These are phyloP conservation scores for Didymellaceae sp. DNA, from an alignment of 2,329 filamentous ascomycete species.

Conservation along the genomic window DNA sequence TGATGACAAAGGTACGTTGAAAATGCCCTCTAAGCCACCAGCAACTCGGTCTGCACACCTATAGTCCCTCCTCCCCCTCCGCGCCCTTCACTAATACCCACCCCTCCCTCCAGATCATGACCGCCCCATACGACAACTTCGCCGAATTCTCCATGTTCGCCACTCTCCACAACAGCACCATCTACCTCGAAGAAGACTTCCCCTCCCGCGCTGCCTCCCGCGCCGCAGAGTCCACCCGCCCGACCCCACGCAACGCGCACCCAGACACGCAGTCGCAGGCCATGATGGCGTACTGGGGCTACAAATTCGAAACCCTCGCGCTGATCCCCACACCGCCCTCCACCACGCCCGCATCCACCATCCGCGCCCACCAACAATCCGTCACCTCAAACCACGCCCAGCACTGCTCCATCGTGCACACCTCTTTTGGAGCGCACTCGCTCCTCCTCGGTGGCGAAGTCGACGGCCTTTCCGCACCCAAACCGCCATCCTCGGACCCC, in stretches of 20 bases:
- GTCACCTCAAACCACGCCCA: constrained; percentile 88
- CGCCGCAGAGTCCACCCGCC: constrained; percentile 49
- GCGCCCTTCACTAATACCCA: constrained; percentile 5
- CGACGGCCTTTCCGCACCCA: constrained; percentile 67
- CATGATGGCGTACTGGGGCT: constrained; percentile 94
- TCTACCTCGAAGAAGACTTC: constrained; percentile 91
- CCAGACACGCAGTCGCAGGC: constrained; percentile 70
- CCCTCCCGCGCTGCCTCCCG: constrained; percentile 70
- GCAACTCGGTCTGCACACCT: constrained; percentile 23
- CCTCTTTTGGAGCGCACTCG: constrained; percentile 76
- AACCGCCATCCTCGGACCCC: constrained; percentile 17
- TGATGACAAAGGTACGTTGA: constrained; percentile 88
- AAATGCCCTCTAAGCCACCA: background rate
- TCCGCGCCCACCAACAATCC: constrained; percentile 74
- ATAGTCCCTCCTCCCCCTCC: constrained; percentile 19
- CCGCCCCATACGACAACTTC: constrained; percentile 78
- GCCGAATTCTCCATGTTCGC: constrained; percentile 95
- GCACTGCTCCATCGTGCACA: constrained; percentile 93
- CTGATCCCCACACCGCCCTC: constrained; percentile 82
- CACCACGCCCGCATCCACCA: constrained; percentile 75
- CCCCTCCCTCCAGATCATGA: constrained; percentile 90
- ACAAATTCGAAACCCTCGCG: constrained; percentile 92
- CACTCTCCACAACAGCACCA: constrained; percentile 80
- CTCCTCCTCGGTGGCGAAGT: constrained; percentile 92
- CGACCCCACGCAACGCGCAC: constrained; percentile 45